Evolutionary conservation across 345 rosid genomes (phyloP).

Genomic region (Lenwebbia sp.): DNA sequence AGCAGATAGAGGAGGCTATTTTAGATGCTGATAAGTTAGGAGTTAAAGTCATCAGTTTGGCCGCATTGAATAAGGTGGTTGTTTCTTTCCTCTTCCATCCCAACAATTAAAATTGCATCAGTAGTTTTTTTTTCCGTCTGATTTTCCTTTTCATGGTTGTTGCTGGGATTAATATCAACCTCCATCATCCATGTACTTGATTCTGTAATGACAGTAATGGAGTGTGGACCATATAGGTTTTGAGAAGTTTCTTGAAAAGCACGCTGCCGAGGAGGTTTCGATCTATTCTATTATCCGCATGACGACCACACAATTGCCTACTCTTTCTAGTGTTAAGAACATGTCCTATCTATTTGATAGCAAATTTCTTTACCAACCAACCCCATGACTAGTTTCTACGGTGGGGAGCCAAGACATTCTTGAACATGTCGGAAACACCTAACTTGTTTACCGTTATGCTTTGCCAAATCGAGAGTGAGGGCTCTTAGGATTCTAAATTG

Average conservation of each 20-base stretch:
- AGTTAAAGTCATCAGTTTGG: slow-evolving; percentile 91
- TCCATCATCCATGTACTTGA: neutral
- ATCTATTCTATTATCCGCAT: neutral
- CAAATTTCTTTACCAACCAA: neutral
- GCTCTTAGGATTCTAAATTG: neutral
- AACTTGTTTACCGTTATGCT: neutral
- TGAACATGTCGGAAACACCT: neutral
- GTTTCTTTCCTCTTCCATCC: neutral
- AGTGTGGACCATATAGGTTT: neutral
- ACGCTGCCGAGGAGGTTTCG: neutral
- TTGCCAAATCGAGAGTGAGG: neutral
- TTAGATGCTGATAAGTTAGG: slow-evolving; percentile 72
- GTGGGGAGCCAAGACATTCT: neutral
- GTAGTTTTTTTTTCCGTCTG: neutral
- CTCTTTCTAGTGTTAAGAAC: neutral
- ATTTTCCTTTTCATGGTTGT: neutral
- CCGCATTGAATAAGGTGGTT: slow-evolving; percentile 76
- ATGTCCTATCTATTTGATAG: neutral
- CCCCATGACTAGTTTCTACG: neutral
- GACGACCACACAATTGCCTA: neutral
- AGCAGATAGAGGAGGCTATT: slow-evolving; percentile 72
- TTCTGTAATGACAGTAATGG: neutral
- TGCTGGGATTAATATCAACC: neutral
- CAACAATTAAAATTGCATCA: neutral
- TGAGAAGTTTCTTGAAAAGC: neutral